Base-by-base conservation (phyloP, 2,329 filamentous ascomycete genomes). In the Boeremia lycopersici region DNA sequence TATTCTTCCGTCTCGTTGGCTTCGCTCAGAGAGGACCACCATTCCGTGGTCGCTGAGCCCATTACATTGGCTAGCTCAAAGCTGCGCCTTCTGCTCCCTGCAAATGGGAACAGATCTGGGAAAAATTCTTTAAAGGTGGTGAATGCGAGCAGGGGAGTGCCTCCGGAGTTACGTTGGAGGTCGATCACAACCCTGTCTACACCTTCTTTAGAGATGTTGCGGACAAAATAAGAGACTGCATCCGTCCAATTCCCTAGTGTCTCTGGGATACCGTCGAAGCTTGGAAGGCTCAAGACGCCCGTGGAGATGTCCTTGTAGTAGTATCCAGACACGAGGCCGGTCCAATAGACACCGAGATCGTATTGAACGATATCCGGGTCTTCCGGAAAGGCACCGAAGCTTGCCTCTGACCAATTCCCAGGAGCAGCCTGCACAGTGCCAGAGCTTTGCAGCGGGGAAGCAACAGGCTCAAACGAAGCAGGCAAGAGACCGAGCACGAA, bases 131-230 rank as follows among this genome's bases (percentile, higher is more conserved):
- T 74, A 60, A 85, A 85, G 0, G 61, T 57, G 19, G 69, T 65
- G 40, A 64, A 69, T 12, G 65, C 70, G 2, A 69, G 54, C 8
- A 64, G 40, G 2, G 62, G 56, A 10, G 49, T 47, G 9, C 86
- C 86, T 15, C 86, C 86, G 0, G 71, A 73, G 58, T 89, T 89
- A 2, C 73, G 76, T 11, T 81, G 79, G 4, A 89, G 62, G 59
- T 89, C 86, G 54, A 89, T 81, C 28, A 89, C 75, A 2, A 89
- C 72, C 62, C 81, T 84, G 19, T 73, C 80, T 60, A 83, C 82
- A 2, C 77, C 76, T 6, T 73, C 73, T 0, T 63, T 58, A 35
- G 78, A 77, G 13, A 78, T 76, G 12, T 74, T 67, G 0, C 71
- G 65, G 12, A 85, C 69, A 59, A 84, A 79, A 2, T 74, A 48